Evolutionary conservation across 306 rosid species (phyloP), one percentile per base, ranked within the genome.

Genomic region (Vigna hirtella): DNA sequence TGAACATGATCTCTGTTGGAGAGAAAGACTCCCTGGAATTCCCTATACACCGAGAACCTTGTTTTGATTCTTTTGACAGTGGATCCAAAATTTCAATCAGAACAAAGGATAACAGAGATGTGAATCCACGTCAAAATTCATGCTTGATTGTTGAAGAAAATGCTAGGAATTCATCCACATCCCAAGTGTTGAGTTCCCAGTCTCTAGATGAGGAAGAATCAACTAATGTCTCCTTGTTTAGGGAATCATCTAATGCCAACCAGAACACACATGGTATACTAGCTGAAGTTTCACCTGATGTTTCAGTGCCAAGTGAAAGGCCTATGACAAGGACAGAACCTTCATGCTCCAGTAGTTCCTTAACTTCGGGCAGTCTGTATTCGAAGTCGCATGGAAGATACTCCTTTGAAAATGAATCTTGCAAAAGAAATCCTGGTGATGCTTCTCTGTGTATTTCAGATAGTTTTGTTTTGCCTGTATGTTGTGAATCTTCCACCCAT

Each of bases 151-250:
- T 75, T 55, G 82, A 83, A 59, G 88, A 87, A 71, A 62, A 57
- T 84, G 66, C 70, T 57, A 56, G 45, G 50, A 52, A 72, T 72
- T 73, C 63, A 11, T 79, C 77, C 30, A 17, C 70, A 6, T 68
- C 80, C 22, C 36, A 73, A 51, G 67, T 72, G 57, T 57, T 66
- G 77, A 78, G 82, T 47, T 65, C 62, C 74, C 67, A 38, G 61
- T 73, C 83, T 79, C 48, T 63, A 13, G 65, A 61, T 51, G 83
- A 77, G 36, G 43, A 79, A 64, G 91, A 85, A 57, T 66, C 85
- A 5, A 64, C 32, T 40, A 66, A 61, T 68, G 77, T 22, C 24
- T 74, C 87, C 76, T 65, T 81, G 9, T 20, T 66, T 30, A 62
- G 59, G 71, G 72, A 70, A 58, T 63, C 34, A 3, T 40, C 16